Evolutionary conservation across 2,329 filamentous ascomycete genomes (phyloP).

Genomic region (Teratosphaeria destructans): DNA sequence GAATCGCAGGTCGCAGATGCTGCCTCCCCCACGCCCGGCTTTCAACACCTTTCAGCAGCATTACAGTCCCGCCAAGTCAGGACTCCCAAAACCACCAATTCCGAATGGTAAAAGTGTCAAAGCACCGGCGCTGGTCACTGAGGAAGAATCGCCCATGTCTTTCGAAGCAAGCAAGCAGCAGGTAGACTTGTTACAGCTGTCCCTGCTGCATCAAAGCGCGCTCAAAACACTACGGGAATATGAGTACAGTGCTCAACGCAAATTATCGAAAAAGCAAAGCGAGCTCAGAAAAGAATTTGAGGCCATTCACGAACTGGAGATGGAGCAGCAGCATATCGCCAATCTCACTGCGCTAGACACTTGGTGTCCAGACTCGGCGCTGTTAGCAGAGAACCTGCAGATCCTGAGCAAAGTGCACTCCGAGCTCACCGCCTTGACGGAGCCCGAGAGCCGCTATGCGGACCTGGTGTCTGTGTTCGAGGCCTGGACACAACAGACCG

Average conservation of each 20-base stretch:
- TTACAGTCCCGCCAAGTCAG: slow-evolving; percentile 53
- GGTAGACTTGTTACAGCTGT: slow-evolving; percentile 55
- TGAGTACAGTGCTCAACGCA: slow-evolving; percentile 44
- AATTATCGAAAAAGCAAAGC: slow-evolving; percentile 18
- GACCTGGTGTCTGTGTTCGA: slow-evolving; percentile 49
- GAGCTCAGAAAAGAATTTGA: slow-evolving; percentile 22
- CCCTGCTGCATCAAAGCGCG: slow-evolving; percentile 51
- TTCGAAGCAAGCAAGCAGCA: slow-evolving; percentile 32
- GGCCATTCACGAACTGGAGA: slow-evolving; percentile 23
- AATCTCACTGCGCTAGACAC: slow-evolving; percentile 44
- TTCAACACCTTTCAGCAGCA: slow-evolving; percentile 58
- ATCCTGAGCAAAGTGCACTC: slow-evolving; percentile 46
- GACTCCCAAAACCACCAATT: slow-evolving; percentile 51
- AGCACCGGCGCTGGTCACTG: slow-evolving; percentile 25
- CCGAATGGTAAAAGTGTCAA: slow-evolving; percentile 47
- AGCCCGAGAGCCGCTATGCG: slow-evolving; percentile 46
- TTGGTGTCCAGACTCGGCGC: slow-evolving; percentile 36
- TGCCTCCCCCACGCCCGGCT: slow-evolving; percentile 34
- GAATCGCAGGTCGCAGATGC: slow-evolving; percentile 17
- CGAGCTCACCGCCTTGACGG: slow-evolving; percentile 49
- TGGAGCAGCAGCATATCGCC: slow-evolving; percentile 31
- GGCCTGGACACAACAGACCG: slow-evolving; percentile 39
- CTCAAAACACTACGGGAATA: slow-evolving; percentile 38
- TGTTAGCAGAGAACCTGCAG: slow-evolving; percentile 48
- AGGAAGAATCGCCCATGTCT: slow-evolving; percentile 33